Base-by-base conservation (phyloP, 2,329 filamentous ascomycete genomes). In the Curvularia spicifera region DNA sequence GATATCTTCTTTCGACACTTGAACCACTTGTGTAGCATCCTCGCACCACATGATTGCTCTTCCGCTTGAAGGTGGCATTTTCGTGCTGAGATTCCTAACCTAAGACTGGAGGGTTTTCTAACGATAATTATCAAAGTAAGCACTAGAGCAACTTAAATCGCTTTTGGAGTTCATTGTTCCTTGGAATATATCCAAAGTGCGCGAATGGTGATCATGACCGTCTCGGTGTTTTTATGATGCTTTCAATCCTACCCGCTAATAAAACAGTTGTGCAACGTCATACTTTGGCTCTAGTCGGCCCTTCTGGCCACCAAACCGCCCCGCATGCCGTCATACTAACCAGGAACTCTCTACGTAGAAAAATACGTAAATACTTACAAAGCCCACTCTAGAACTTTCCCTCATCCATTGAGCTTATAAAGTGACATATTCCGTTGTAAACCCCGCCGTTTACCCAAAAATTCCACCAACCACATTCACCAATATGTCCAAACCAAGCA, bases 401-500 rank as follows among this genome's bases (percentile, higher is more conserved):
- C 15, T 7, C 6, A n/a, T 13, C 5, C 13, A 15, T 37, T n/a
- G 15, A 37, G 1, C 33, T 37, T 37, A 37, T 37, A 37, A 4
- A 2, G 10, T 15, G 6, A 4, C 5, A 13, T 3, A 15, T 35
- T 35, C 12, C 31, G 3, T 35, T 35, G 5, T n/a, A n/a, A 6
- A 33, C 3, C 13, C 31, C 13, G 3, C 31, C 15, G 2, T 13
- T 8, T 33, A 42, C 1, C 52, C 24, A 45, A 35, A 35, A 18
- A 22, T 35, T 6, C 9, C 39, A 37, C 3, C 46, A 4, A 26
- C 20, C 12, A 44, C 12, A 49, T 26, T 6, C 6, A 20, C 53
- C 53, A 61, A 10, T 35, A 61, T 63, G 54, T 61, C 53, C 13
- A 67, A 67, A 53, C 82, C 82, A 39, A 89, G 89, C 75, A 78